phyloP scores from a whole-genome alignment of 1,284 basidiomycete genomes.

The Trametes sp. region DNA sequence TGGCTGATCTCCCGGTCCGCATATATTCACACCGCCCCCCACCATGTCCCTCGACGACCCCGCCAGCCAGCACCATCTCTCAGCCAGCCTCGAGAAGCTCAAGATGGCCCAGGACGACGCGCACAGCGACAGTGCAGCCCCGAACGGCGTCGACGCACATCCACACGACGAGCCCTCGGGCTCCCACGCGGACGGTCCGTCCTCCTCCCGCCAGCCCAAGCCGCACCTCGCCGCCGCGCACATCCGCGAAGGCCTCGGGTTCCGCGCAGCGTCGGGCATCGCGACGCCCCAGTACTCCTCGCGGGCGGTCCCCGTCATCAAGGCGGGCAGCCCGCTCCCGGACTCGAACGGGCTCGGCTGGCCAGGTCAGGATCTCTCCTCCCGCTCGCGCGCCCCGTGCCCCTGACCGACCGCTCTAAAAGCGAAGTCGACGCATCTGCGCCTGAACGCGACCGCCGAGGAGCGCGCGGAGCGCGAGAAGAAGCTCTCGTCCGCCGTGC shows the following conservation, averaged over 20 bases:
- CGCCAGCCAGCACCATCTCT: conserved; percentile 37
- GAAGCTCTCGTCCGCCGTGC: conserved; percentile 85
- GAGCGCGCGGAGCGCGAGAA: conserved; percentile 79
- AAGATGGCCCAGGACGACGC: conserved; percentile 33
- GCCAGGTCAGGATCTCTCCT: conserved; percentile 71
- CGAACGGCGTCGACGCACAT: conserved; percentile 28
- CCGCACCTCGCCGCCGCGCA: conserved; percentile 45
- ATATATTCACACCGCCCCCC: conserved; percentile 14
- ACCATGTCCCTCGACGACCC: conserved; percentile 37
- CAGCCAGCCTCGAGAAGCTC: conserved; percentile 42
- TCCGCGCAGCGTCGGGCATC: conserved; percentile 71
- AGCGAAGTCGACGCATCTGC: conserved; percentile 92
- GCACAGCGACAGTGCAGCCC: conserved; percentile 5
- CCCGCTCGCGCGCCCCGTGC: conserved; percentile 7
- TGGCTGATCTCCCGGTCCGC: conserved; percentile 1
- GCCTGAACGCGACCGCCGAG: conserved; percentile 80
- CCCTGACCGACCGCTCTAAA: conserved; percentile 20
- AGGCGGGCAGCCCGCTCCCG: conserved; percentile 60
- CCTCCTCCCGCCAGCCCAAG: conserved; percentile 28
- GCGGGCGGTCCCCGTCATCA: conserved; percentile 30
- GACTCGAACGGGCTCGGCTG: conserved; percentile 92
- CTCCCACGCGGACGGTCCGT: conserved; percentile 24
- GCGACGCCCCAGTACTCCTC: conserved; percentile 62
- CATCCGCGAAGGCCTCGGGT: conserved; percentile 81
- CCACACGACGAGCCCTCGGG: conserved; percentile 19